Base-by-base conservation (phyloP, 2,329 filamentous ascomycete species). In the Trichophyton rubrum region DNA sequence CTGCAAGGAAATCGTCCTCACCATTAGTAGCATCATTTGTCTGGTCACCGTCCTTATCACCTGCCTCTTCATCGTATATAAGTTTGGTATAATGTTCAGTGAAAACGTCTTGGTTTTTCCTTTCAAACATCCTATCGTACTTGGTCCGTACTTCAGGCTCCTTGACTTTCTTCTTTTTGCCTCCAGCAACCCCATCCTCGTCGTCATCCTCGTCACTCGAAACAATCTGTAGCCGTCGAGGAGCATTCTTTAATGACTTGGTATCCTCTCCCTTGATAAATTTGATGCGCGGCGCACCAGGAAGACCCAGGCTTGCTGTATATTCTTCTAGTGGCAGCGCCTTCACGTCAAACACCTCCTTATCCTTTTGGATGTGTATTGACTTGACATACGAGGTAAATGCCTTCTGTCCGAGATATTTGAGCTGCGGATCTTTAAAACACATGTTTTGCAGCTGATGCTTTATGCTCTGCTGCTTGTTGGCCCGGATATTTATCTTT, bases 101-200 rank as follows among this genome's bases (percentile, higher is more conserved):
- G 65, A 99, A 76, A 35, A 99, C 88, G 70, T 96, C 91, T 74
- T 97, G 92, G 74, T 99, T 99, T 67, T 87, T 88, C 63, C 93
- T 82, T 77, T 96, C 92, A 74, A 97, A 96, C 93, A 99, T 97
- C 67, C 90, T 87, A 73, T 99, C 90, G 72, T 95, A 95, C 73
- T 96, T 97, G 35, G 95, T 99, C 63, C 90, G 84, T 17, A 96
- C 89, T 67, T 85, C 82, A 9, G 80, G 78, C 75, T 88, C 86
- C 74, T 85, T 84, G 71, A 82, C 84, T 63, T 78, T 75, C 61
- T 72, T 74, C 68, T 80, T 80, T 38, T 71, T 68, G 43, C 72
- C 77, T 1, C n/a, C 47, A 17, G 20, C 55, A 61, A 76, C 77
- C 27, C 71, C 77, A 51, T 74, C 75, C 11, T 72, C 74, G 20